Conservation (phyloP, 331 rosid species). For the Malus hybrid region DNA sequence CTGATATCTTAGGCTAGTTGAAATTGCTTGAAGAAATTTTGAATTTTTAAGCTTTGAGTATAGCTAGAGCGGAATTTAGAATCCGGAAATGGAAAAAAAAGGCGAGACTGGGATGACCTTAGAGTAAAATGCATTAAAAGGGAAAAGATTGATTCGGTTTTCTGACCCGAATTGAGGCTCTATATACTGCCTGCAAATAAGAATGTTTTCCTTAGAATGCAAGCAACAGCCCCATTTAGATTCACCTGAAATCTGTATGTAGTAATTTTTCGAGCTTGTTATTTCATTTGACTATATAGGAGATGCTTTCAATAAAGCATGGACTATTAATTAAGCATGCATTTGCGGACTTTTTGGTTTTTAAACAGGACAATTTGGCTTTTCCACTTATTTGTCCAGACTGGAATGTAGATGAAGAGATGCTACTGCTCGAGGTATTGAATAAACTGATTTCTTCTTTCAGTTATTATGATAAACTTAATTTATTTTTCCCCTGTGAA, state of each 20-base stretch:
- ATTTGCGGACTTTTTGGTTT: slow-evolving; percentile 4
- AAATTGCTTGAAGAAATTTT: background rate
- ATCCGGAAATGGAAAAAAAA: background rate
- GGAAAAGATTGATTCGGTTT: background rate
- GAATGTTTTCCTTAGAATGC: background rate
- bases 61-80: background rate
- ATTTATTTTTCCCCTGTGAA: background rate
- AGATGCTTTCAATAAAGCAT: background rate
- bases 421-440: slow-evolving; percentile 67
- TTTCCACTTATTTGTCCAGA: slow-evolving; percentile 82
- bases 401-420: slow-evolving; percentile 90
- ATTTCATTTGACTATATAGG: background rate
- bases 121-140: background rate
- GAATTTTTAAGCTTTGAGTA: background rate
- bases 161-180: background rate
- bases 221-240: background rate
- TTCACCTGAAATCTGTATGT: background rate
- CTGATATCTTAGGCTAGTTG: background rate
- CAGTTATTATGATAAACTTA: background rate
- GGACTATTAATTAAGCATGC: background rate
- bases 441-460: background rate
- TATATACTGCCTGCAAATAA: background rate
- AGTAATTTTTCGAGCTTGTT: background rate
- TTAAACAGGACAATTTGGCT: slow-evolving; percentile 67
- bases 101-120: background rate